A percentile compares a stretch with the other conserved stretches of the same genome.
These are phyloP conservation scores for Saccharomyces hybrid DNA, from an alignment of 1,139 yeast species.

Conservation along the genomic window DNA sequence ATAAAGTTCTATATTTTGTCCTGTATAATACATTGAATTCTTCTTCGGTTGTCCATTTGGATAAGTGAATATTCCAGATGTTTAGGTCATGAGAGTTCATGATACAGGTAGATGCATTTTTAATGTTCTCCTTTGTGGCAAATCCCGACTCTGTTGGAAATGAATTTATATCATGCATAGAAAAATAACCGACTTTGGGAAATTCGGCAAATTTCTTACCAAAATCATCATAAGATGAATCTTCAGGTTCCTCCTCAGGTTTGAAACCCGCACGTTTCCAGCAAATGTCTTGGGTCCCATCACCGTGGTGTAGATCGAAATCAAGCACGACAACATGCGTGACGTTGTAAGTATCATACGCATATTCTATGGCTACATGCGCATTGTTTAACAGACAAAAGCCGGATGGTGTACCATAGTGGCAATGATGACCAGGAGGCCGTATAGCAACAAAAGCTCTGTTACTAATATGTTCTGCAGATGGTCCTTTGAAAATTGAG, in stretches of 20 bases:
- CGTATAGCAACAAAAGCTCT: conserved; percentile 65
- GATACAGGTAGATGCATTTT: conserved; percentile 72
- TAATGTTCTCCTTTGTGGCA: conserved; percentile 64
- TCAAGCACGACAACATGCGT: conserved; percentile 81
- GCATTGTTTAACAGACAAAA: conserved; percentile 79
- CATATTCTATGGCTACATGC: conserved; percentile 77
- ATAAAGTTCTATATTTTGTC: conserved; percentile 52
- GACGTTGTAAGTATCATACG: conserved; percentile 53
- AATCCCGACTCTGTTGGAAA: conserved; percentile 78
- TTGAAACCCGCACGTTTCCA: conserved; percentile 59
- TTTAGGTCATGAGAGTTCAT: conserved; percentile 69
- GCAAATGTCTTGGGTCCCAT: conserved; percentile 82
- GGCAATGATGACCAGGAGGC: conserved; percentile 92
- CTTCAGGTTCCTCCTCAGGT: conserved; percentile 34
- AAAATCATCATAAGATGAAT: conserved; percentile 40
- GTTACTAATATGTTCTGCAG: conserved; percentile 36
- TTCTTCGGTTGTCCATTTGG: conserved; percentile 51
- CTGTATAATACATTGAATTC: conserved; percentile 63
- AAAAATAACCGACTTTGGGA: conserved; percentile 75
- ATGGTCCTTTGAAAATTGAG: conserved; percentile 37
- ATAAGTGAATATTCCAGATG: conserved; percentile 80
- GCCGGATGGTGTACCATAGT: conserved; percentile 79
- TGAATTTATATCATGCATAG: conserved; percentile 79
- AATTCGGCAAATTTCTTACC: conserved; percentile 47
- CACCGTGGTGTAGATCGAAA: conserved; percentile 88